These are phyloP conservation scores for Clavispora asparagi DNA, from an alignment of 805 yeast genomes.

Conservation along the genomic window DNA sequence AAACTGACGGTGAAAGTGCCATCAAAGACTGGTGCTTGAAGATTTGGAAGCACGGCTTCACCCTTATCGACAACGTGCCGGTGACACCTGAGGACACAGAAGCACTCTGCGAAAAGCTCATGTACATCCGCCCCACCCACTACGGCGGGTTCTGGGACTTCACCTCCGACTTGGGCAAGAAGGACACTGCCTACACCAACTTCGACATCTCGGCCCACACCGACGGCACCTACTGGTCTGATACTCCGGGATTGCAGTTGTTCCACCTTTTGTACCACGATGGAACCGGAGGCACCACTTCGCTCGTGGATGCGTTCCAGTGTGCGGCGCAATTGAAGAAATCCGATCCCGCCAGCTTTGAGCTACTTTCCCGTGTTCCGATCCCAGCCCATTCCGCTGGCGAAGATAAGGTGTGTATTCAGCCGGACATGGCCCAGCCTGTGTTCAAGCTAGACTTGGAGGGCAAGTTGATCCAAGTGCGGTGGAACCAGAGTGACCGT, in stretches of 20 bases:
- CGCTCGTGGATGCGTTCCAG: slow-evolving; percentile 61
- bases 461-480: slow-evolving; percentile 53
- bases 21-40: slow-evolving; percentile 52
- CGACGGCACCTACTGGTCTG: slow-evolving; percentile 72
- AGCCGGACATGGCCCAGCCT: slow-evolving; percentile 52
- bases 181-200: slow-evolving; percentile 70
- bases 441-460: slow-evolving; percentile 49
- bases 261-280: slow-evolving; percentile 63
- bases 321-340: slow-evolving; percentile 48
- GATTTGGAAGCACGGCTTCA: slow-evolving; percentile 55
- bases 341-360: slow-evolving; percentile 46
- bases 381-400: slow-evolving; percentile 76
- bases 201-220: slow-evolving; percentile 61
- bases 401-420: slow-evolving; percentile 56
- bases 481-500: slow-evolving; percentile 71
- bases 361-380: slow-evolving; percentile 43
- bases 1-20: slow-evolving; percentile 33
- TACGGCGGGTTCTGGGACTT: slow-evolving; percentile 82
- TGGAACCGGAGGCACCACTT: slow-evolving; percentile 63
- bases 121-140: slow-evolving; percentile 63
- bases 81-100: slow-evolving; percentile 56
- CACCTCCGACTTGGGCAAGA: slow-evolving; percentile 60
- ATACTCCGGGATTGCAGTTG: slow-evolving; percentile 66
- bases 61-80: slow-evolving; percentile 58
- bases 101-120: slow-evolving; percentile 49